phyloP scores from a whole-genome alignment of 108 stramenopile genomes.

The Mediolabrus comicus region DNA sequence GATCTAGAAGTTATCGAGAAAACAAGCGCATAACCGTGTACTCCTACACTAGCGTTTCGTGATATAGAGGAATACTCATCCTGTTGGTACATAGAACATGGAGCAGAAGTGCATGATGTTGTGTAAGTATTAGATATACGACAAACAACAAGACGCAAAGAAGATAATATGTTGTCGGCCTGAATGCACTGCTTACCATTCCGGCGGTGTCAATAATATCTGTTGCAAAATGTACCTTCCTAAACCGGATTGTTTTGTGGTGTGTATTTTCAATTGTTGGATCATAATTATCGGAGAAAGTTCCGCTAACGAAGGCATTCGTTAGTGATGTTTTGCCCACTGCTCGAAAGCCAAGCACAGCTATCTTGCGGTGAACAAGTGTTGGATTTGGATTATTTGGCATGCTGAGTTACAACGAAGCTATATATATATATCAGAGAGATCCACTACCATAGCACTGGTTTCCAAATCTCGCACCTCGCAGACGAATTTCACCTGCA shows the following conservation, averaged over 20 bases:
- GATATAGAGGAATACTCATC: constrained; percentile 89
- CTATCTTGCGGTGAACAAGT: constrained; percentile 83
- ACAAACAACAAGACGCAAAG: no score
- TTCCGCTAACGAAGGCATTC: constrained; percentile 78
- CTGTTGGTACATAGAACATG: constrained; percentile 8
- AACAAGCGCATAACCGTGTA: constrained; percentile 83
- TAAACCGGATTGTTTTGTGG: constrained; percentile 85
- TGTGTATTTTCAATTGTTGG: constrained; percentile 89
- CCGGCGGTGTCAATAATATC: constrained; percentile 94
- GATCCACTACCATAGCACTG: no score
- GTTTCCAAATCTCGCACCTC: no score
- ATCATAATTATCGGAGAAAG: constrained; percentile 81
- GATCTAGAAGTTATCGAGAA: constrained; percentile 76
- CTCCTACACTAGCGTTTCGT: constrained; percentile 85
- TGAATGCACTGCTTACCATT: constrained; percentile 58
- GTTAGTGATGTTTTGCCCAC: constrained; percentile 87
- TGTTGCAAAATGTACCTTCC: constrained; percentile 88
- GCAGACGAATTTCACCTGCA: no score
- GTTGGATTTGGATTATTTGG: constrained; percentile 52
- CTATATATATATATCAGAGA: no score
- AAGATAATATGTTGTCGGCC: background rate
- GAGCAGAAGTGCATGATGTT: background rate
- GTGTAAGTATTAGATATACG: no score
- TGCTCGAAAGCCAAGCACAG: constrained; percentile 84
- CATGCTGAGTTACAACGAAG: background rate